Evolutionary conservation across 148 eudicot genomes (phyloP).

Genomic region (Bassia scoparia): DNA sequence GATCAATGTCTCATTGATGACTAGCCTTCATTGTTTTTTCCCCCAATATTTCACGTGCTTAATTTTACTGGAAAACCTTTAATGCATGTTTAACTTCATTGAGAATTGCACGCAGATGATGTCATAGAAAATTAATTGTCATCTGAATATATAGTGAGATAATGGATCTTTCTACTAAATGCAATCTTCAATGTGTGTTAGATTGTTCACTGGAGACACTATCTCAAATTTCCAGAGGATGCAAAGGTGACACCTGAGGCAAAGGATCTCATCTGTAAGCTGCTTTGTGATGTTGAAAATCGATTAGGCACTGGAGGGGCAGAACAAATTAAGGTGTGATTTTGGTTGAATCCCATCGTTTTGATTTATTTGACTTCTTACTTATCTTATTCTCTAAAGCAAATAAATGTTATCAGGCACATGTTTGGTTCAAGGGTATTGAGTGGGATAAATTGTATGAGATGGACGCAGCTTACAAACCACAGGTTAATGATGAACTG

Average conservation of each 20-base stretch:
- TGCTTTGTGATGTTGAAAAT: conserved; percentile 93
- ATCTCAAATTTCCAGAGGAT: conserved; percentile 87
- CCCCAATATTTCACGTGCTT: neutral
- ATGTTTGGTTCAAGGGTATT: conserved; percentile 84
- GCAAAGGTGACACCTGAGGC: conserved; percentile 68
- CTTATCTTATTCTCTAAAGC: neutral
- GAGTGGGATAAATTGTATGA: conserved; percentile 92
- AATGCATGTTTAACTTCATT: neutral
- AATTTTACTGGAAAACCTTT: neutral
- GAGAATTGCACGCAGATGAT: neutral
- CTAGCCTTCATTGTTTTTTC: neutral
- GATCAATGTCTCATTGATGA: neutral
- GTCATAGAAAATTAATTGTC: conserved; percentile 1
- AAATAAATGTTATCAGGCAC: conserved; percentile 52
- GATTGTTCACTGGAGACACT: conserved; percentile 98
- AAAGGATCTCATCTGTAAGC: conserved; percentile 82
- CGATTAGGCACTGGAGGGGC: conserved; percentile 88
- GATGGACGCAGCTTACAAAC: conserved; percentile 86
- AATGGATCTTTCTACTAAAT: neutral
- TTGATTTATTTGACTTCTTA: neutral
- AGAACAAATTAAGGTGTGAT: conserved; percentile 70
- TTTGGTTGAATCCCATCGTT: neutral
- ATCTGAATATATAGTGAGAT: neutral
- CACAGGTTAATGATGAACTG: conserved; percentile 88
- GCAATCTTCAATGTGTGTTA: conserved; percentile 26